These are phyloP conservation scores for Blastocystis sp. DNA, from an alignment of 352 stramenopile species.

Conservation along the genomic window DNA sequence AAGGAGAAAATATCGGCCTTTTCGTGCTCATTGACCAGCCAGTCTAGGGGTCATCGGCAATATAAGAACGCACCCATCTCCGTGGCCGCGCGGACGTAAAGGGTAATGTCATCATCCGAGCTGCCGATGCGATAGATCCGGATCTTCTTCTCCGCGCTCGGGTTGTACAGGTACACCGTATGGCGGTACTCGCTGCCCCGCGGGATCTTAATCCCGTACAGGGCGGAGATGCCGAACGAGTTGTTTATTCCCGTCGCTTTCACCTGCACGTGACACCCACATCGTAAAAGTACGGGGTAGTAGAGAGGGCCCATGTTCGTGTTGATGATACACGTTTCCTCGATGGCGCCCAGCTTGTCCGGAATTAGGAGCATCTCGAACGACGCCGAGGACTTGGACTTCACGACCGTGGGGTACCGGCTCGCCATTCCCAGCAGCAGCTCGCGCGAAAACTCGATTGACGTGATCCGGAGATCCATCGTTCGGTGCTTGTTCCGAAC, in stretches of 20 bases:
- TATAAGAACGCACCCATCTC: constrained; percentile 24
- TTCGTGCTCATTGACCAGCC: constrained; percentile 22
- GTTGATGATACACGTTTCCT: constrained; percentile 18
- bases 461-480: constrained; percentile 12
- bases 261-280: not conserved
- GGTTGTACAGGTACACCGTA: constrained; percentile 54
- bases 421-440: constrained; percentile 31
- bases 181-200: constrained; percentile 36
- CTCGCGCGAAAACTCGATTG: constrained; percentile 54
- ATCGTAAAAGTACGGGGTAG: not conserved
- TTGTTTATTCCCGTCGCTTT: constrained; percentile 14
- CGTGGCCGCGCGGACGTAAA: not conserved
- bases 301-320: constrained; percentile 51
- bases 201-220: constrained; percentile 23
- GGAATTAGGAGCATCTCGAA: constrained; percentile 46
- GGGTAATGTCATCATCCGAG: not conserved
- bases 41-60: constrained; percentile 1
- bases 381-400: not conserved
- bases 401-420: not conserved
- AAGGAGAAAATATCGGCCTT: constrained; percentile 37
- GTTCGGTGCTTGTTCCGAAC: constrained; percentile 30
- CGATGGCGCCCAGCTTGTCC: not conserved
- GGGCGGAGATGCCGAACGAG: not conserved
- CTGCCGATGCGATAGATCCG: constrained; percentile 15
- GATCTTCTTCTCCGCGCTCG: constrained; percentile 31